phyloP scores from a whole-genome alignment of 2,329 filamentous ascomycete species.

The Pseudocercospora eumusae region DNA sequence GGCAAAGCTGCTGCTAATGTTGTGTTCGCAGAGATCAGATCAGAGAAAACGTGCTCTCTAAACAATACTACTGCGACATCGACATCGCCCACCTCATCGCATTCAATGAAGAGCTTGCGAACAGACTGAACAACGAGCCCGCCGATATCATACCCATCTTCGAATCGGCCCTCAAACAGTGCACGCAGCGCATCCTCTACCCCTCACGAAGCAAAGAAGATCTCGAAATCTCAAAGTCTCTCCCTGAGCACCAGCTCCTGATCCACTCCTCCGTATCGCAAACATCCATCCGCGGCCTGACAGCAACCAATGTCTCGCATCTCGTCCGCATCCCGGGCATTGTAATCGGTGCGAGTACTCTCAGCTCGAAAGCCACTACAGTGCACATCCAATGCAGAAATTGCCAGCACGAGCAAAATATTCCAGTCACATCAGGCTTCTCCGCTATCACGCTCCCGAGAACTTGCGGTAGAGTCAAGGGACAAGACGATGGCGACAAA shows the following conservation, averaged over 20 bases:
- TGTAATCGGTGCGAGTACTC: constrained; percentile 93
- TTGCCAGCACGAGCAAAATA: constrained; percentile 70
- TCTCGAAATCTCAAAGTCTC: constrained; percentile 49
- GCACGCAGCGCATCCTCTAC: constrained; percentile 90
- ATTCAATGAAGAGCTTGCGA: constrained; percentile 92
- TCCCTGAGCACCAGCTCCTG: constrained; percentile 89
- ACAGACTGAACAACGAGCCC: constrained; percentile 84
- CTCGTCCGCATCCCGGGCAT: constrained; percentile 97
- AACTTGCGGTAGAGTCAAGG: constrained; percentile 64
- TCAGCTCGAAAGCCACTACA: constrained; percentile 90
- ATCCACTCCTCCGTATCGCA: constrained; percentile 89
- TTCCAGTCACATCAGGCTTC: constrained; percentile 82
- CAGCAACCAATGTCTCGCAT: constrained; percentile 86
- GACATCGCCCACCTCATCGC: constrained; percentile 94
- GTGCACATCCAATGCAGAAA: constrained; percentile 85
- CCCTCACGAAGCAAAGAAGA: constrained; percentile 67
- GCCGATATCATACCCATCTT: constrained; percentile 93
- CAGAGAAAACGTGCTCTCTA: constrained; percentile 88
- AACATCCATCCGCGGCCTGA: constrained; percentile 90
- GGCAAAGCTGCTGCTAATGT: constrained; percentile 36
- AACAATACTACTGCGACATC: constrained; percentile 94
- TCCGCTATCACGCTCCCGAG: constrained; percentile 82
- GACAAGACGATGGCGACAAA: constrained; percentile 62
- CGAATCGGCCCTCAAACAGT: constrained; percentile 83
- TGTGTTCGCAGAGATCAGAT: constrained; percentile 74